phyloP scores from a whole-genome alignment of 106 monocot genomes.

The Dactylorhiza incarnata region DNA sequence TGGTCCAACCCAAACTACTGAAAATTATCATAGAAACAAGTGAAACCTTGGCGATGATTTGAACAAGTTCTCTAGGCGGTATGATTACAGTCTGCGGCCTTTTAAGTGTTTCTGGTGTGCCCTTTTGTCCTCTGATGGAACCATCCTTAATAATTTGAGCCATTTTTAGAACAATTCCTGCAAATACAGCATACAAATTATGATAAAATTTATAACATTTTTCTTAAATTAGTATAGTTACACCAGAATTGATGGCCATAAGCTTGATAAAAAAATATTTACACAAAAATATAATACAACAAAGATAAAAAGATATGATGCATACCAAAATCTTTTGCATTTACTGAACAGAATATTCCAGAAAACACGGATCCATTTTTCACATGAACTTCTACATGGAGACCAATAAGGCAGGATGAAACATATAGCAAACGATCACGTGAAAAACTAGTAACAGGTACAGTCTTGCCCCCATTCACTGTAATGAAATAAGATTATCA shows the following conservation, averaged over 20 bases:
- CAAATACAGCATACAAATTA: conserved; percentile 8
- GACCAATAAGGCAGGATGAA: conserved; percentile 64
- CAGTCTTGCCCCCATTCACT: conserved; percentile 46
- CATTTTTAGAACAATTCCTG: conserved; percentile 88
- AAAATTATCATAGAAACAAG: conserved; percentile 7
- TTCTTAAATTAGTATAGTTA: neutral
- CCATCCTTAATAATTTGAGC: conserved; percentile 74
- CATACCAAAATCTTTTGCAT: conserved; percentile 85
- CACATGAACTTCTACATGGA: conserved; percentile 74
- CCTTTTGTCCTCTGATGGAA: conserved; percentile 47
- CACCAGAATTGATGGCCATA: neutral
- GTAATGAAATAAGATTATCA: conserved; percentile 23
- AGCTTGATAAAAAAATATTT: neutral
- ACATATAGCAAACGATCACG: conserved; percentile 74
- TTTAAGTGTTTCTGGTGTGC: conserved; percentile 28
- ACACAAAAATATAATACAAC: neutral
- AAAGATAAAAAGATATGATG: neutral
- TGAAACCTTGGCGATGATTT: conserved; percentile 85
- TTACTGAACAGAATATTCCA: conserved; percentile 80
- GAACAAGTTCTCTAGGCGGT: conserved; percentile 77
- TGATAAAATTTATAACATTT: neutral
- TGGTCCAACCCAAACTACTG: conserved; percentile 3
- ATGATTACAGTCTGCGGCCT: conserved; percentile 85
- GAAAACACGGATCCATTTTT: conserved; percentile 87
- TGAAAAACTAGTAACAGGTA: conserved; percentile 29